Evolutionary conservation across 2,329 filamentous ascomycete species (phyloP).

Genomic region (Fusarium sp.): DNA sequence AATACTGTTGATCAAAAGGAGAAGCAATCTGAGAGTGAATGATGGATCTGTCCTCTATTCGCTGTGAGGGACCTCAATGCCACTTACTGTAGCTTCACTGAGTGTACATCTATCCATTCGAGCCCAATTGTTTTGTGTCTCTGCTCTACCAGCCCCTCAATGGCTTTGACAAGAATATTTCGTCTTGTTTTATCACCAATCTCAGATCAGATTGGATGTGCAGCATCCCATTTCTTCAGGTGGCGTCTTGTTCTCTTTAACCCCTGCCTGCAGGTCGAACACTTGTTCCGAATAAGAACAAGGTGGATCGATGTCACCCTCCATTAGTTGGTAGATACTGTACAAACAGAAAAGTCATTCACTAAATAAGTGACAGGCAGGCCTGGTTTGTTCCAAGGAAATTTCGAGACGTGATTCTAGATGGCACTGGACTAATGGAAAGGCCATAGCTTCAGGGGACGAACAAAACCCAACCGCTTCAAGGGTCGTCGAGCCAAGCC

Average conservation of each 20-base stretch:
- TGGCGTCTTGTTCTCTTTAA: neutral
- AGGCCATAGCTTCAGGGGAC: constrained; percentile 34
- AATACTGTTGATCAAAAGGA: constrained; percentile 26
- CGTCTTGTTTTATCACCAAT: constrained; percentile 3
- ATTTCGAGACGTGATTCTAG: constrained; percentile 22
- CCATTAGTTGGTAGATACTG: neutral
- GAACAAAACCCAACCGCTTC: neutral
- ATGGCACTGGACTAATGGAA: constrained; percentile 17
- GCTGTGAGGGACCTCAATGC: neutral
- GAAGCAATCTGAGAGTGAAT: constrained; percentile 3
- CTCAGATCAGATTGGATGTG: constrained; percentile 7
- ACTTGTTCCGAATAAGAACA: constrained; percentile 30
- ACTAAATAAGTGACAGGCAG: neutral
- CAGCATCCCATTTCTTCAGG: constrained; percentile 9
- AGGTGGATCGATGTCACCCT: constrained; percentile 34
- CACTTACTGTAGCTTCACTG: neutral
- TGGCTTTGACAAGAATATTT: neutral
- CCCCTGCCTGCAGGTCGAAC: constrained; percentile 14
- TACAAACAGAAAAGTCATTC: constrained; percentile 3
- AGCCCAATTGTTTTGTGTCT: neutral
- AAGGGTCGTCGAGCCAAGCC: constrained; percentile 3
- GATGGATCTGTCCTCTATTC: constrained; percentile 7
- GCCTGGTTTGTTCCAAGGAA: constrained; percentile 29
- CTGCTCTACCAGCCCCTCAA: neutral
- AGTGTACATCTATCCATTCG: neutral